A percentile compares a stretch with the other conserved stretches of the same genome.
Evolutionary conservation across 1,284 basidiomycete species (phyloP).

Genomic region (Boletus smithii): DNA sequence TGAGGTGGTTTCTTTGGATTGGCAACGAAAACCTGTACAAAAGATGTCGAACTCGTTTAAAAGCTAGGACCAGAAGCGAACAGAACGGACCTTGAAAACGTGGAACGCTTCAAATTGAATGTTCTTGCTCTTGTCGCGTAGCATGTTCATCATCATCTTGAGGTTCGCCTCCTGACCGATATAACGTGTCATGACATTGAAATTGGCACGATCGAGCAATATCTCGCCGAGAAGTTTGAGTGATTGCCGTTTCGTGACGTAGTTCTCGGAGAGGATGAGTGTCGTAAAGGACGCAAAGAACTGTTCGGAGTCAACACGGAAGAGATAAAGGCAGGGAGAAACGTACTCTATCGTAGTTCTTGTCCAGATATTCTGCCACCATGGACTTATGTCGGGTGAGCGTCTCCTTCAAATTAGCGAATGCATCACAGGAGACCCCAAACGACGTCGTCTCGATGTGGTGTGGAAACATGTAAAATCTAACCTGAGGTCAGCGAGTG

Average conservation of each 20-base stretch:
- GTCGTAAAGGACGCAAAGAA: constrained; percentile 96
- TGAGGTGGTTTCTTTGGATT: constrained; percentile 98
- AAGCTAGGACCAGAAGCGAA: too few species aligned
- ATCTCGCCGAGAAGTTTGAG: constrained; percentile 98
- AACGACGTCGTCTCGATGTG: constrained; percentile 98
- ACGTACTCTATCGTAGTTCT: constrained; percentile 90
- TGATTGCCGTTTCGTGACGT: constrained; percentile 99
- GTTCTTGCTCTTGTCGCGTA: constrained; percentile 96
- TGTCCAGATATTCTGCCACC: constrained; percentile 94
- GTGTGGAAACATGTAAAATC: constrained; percentile 95
- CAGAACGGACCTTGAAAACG: constrained; percentile 89
- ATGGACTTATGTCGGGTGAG: constrained; percentile 94
- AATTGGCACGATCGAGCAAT: constrained; percentile 94
- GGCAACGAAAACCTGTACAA: constrained; percentile 86
- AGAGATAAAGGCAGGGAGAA: not conserved
- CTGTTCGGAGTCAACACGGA: constrained; percentile 38
- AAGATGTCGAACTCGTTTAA: not conserved
- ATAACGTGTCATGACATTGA: constrained; percentile 98
- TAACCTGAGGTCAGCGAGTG: constrained; percentile 33
- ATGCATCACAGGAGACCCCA: constrained; percentile 97
- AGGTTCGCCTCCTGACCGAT: constrained; percentile 91
- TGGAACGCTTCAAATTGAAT: constrained; percentile 99
- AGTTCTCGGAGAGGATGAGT: constrained; percentile 91
- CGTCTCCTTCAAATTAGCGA: constrained; percentile 94
- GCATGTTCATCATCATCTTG: constrained; percentile 99